Base-by-base conservation (phyloP, 306 rosid species). In the Luffa acutangula region DNA sequence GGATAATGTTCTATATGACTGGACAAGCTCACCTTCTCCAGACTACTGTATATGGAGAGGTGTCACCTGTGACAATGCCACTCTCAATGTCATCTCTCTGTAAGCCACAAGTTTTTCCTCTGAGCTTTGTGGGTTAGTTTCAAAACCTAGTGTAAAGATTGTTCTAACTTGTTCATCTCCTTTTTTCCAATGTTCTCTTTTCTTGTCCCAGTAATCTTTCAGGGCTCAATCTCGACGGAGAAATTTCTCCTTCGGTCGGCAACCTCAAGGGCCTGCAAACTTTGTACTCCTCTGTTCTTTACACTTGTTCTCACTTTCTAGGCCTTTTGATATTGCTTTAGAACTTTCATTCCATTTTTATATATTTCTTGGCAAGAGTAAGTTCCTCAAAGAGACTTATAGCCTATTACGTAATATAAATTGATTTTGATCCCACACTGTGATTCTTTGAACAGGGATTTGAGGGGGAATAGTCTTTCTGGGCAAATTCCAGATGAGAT, bases 401-500 rank as follows among this genome's bases (percentile, higher is more conserved):
- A 25, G 43, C 43, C 20, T 65, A 37, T 36, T 18, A 11, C 45
- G 17, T 48, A 6, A 1, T 71, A 60, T 70, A 36, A 46, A 46
- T 15, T 76, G 43, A 76, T 15, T 77, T 15, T 41, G 74, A 11
- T 81, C 48, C 56, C 76, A 25, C 42, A 2, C 3, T 74, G 48
- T 48, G 45, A 2, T 34, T 75, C 46, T 83, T 45, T 84, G 78
- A 85, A 74, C 91, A 96, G 99, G 63, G 99, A 96, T 69, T 88
- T 93, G 31, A 89, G 82, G 79, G 94, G 86, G 62, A 96, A 93
- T 82, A 81, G 82, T 31, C 85, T 96, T 25, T 93, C 99, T 1
- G 99, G 99, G 78, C 99, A 96, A 85, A 96, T 96, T 85, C 99
- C 99, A n/a, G 99, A 93, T 80, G 98, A 96, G 93, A 96, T 96